phyloP scores from a whole-genome alignment of 148 eudicot species.

The Mesembryanthemum crystallinum region DNA sequence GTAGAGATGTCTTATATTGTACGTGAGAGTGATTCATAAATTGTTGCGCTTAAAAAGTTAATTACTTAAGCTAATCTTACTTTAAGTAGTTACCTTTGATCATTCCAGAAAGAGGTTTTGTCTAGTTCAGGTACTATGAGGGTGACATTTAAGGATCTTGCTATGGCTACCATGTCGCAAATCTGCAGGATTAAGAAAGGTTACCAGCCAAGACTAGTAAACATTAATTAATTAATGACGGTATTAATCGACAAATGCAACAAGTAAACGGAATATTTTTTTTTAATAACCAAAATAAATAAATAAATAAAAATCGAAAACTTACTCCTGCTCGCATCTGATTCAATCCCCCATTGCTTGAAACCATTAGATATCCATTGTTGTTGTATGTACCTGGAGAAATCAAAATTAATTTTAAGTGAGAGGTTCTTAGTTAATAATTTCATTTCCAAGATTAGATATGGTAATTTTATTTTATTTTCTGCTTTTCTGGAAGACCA shows the following conservation, averaged over 20 bases:
- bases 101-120: constrained; percentile 49
- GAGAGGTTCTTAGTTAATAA: too few relatives aligned
- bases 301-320: neutral
- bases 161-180: constrained; percentile 53
- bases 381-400: constrained; percentile 29
- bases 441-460: neutral
- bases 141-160: constrained; percentile 42
- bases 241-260: too few relatives aligned
- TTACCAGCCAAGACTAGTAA: neutral
- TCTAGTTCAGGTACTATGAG: constrained; percentile 48
- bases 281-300: too few relatives aligned
- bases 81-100: constrained; percentile 30
- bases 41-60: too few relatives aligned
- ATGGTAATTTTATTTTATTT: too few relatives aligned
- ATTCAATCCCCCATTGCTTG: constrained; percentile 43
- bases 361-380: constrained; percentile 44
- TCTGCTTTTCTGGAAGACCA: too few relatives aligned
- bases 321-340: constrained; percentile 46
- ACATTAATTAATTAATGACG: too few relatives aligned
- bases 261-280: neutral
- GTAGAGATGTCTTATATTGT: too few relatives aligned
- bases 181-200: constrained; percentile 29
- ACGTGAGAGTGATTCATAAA: too few relatives aligned
- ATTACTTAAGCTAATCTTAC: too few relatives aligned
- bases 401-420: neutral